Conservation (phyloP, 805 yeast genomes). For the Zygotorulaspora danielsina region DNA sequence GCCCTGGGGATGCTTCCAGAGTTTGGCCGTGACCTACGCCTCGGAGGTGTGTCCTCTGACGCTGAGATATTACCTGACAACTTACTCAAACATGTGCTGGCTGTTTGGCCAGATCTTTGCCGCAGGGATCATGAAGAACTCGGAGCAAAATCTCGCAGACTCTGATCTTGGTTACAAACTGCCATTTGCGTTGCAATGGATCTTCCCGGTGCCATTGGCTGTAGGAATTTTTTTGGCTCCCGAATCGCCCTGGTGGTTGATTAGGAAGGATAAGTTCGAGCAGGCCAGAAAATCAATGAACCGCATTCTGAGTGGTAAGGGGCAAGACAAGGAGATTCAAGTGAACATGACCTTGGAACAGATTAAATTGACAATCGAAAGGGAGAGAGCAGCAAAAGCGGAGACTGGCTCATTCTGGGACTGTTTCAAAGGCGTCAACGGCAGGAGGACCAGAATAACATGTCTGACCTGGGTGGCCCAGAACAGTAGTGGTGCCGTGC, state of each 20-base stretch:
- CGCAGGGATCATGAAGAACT: constrained; percentile 46
- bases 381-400: constrained; percentile 23
- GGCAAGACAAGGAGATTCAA: constrained; percentile 34
- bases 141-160: constrained; percentile 20
- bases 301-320: constrained; percentile 37
- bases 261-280: constrained; percentile 38
- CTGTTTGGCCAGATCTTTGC: constrained; percentile 54
- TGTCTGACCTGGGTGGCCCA: constrained; percentile 45
- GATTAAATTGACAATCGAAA: constrained; percentile 44
- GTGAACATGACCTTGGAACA: constrained; percentile 41
- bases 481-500: constrained; percentile 42
- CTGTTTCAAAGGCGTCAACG: constrained; percentile 46
- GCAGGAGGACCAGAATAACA: constrained; percentile 50
- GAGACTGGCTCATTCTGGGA: constrained; percentile 28
- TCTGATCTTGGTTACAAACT: constrained; percentile 44
- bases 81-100: constrained; percentile 51
- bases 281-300: constrained; percentile 43
- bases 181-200: constrained; percentile 60
- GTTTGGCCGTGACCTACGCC: constrained; percentile 51
- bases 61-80: constrained; percentile 47
- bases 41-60: constrained; percentile 53
- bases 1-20: constrained; percentile 54
- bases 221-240: constrained; percentile 46
- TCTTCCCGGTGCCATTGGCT: constrained; percentile 50
- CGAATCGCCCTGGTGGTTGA: constrained; percentile 57